Evolutionary conservation across 768 basidiomycete genomes (phyloP), one percentile per base, ranked within the genome.

Genomic region (Leucosporidium scottii): DNA sequence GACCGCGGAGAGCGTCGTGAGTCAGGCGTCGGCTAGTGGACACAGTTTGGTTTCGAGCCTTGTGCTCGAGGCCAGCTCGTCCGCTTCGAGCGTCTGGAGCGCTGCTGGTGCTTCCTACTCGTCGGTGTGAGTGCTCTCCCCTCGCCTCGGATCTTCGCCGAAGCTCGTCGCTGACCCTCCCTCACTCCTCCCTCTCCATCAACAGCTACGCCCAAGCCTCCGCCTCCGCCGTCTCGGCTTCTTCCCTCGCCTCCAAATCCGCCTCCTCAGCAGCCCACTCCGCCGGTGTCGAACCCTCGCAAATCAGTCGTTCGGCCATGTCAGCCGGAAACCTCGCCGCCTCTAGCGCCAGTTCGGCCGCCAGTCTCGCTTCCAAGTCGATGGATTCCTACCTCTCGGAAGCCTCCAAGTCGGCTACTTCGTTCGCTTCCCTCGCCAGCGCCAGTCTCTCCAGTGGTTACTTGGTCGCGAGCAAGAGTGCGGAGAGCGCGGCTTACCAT

Each of bases 241-340:
- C 64, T 9, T 18, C 44, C 23, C 10, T 44, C 25, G 67, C 70
- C 4, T 50, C 31, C 21, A 53, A n/a, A 9, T 1, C 67, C 4
- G 25, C 48, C 15, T 17, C 7, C 34, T 34, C 34, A 5, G 34
- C 34, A 6, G 48, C 50, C 48, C 50, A 48, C 9, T 49, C 59
- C 25, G 25, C n/a, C 39, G 59, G 59, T 17, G 30, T 61, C 47
- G 8, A 31, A 17, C 59, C 49, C 18, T 44, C 64, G 18, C 39
- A 30, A 25, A 48, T 57, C 56, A 30, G 23, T 34, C 61, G 15
- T 3, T 31, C 34, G 49, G 78, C 78, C 27, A 61, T 75, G 25
- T 80, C 78, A 8, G 79, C 79, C 48, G 77, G 77, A 0, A 64
- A 67, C 36, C 75, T 71, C 39, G 78, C 78, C 0, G 61, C 71